Conservation (phyloP, 2,329 filamentous ascomycete genomes). For the Fusarium temperatum region DNA sequence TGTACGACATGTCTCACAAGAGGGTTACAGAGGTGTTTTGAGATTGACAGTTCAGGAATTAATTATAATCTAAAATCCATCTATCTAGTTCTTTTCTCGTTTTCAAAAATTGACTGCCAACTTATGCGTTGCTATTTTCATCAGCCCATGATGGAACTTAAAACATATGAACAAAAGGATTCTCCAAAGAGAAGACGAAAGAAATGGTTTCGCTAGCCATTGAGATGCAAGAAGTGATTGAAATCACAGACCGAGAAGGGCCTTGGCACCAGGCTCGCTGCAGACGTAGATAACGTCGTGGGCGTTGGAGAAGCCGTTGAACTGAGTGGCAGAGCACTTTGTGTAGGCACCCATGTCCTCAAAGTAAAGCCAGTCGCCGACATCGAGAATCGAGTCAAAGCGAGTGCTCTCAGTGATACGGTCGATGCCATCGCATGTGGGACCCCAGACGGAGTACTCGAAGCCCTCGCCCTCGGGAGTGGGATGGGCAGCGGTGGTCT, state of each 20-base stretch:
- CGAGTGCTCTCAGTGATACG: conserved; percentile 85
- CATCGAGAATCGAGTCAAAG: conserved; percentile 80
- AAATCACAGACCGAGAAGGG: conserved; percentile 62
- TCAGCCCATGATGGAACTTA: not conserved
- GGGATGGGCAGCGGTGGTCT: conserved; percentile 60
- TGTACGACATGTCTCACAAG: not conserved
- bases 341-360: conserved; percentile 99
- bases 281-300: conserved; percentile 96
- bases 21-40: not conserved
- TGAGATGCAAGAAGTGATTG: not conserved
- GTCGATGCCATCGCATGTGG: conserved; percentile 97
- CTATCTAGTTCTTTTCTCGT: conserved; percentile 20
- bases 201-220: conserved; percentile 11
- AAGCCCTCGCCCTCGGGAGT: conserved; percentile 61
- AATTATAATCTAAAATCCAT: not conserved
- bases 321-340: conserved; percentile 95
- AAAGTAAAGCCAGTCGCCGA: conserved; percentile 98
- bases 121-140: not conserved
- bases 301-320: conserved; percentile 94
- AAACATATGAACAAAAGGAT: conserved; percentile 22
- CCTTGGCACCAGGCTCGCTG: conserved; percentile 87
- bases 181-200: conserved; percentile 31
- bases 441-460: conserved; percentile 97
- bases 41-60: not conserved
- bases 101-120: not conserved